phyloP scores from a whole-genome alignment of 2,329 filamentous ascomycete species.

The Emericellopsis cladophorae region DNA sequence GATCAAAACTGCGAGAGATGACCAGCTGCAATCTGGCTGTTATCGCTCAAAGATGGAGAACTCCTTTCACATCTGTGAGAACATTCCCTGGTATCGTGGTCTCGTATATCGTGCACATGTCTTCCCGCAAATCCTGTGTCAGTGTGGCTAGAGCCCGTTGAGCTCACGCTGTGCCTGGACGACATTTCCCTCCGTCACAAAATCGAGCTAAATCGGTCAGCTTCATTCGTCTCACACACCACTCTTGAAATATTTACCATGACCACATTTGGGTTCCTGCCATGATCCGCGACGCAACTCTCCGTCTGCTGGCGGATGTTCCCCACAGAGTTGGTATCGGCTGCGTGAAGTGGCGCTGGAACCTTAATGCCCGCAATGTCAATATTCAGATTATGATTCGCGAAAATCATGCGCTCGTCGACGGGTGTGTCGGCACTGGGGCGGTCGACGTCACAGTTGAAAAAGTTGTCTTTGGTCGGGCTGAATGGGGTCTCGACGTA shows the following conservation, averaged over 20 bases:
- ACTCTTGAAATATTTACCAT: conserved; percentile 8
- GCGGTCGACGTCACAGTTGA: conserved; percentile 48
- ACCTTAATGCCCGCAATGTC: conserved; percentile 18
- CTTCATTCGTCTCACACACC: background rate
- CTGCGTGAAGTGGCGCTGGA: conserved; percentile 15
- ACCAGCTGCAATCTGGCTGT: too few relatives aligned
- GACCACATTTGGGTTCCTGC: conserved; percentile 12
- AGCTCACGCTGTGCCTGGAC: conserved; percentile 5
- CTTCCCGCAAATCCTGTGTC: too few relatives aligned
- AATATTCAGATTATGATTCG: conserved; percentile 8
- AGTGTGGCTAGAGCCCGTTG: conserved; percentile 1
- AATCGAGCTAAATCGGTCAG: conserved; percentile 4
- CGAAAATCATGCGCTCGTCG: conserved; percentile 11
- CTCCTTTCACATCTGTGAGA: too few relatives aligned
- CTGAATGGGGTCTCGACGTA: conserved; percentile 60
- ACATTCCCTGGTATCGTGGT: too few relatives aligned
- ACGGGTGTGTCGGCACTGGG: conserved; percentile 25
- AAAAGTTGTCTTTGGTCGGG: conserved; percentile 40
- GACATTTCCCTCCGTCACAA: conserved; percentile 4
- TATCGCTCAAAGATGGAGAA: too few relatives aligned
- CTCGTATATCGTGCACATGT: too few relatives aligned
- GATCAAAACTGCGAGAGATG: too few relatives aligned
- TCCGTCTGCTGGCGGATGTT: conserved; percentile 13
- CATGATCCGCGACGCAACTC: conserved; percentile 9
- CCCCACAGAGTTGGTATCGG: conserved; percentile 19